Evolutionary conservation across 75 land plant species (phyloP), one percentile per base, ranked within the genome.

Genomic region (Cryptomeria japonica): DNA sequence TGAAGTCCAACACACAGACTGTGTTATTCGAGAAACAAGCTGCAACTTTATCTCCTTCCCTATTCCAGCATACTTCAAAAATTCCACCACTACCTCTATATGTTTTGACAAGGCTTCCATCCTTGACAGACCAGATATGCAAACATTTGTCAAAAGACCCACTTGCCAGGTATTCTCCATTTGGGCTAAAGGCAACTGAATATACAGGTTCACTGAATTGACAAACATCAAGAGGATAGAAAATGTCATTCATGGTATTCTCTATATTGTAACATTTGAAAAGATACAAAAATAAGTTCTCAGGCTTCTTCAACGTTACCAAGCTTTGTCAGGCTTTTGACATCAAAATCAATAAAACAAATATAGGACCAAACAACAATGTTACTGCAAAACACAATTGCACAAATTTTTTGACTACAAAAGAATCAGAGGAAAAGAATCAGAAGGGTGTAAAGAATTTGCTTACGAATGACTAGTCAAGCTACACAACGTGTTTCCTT

Each of bases 41-140:
- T 32, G 99, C 99, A 46, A 98, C 96, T 90, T 95, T 98, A 87
- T 98, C 94, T 86, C 99, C 99, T 89, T 96, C 97, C 83, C 90
- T 96, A 89, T 98, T 98, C 99, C 98, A 96, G 82, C 98, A 96
- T 28, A 98, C 99, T 88, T 96, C 98, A 93, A 96, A 96, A 44
- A 96, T 96, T 83, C 98, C 98, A 25, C 98, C 98, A 84, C 93
- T 92, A 32, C 99, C 99, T n/a, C 89, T 90, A 90, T 94, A 96
- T 14, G 99, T 98, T 87, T 92, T 93, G 70, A 98, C 92, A 46
- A 98, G 88, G 92, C 94, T 96, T 28, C 97, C 93, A 78, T 98
- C 99, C 86, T 94, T 95, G 72, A 96, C 89, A 2, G 98, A 98
- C 98, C 98, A 98, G 51, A 98, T 94, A 87, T 96, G 97, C 88